These are phyloP conservation scores for Ustilago crameri DNA, from an alignment of 1,284 basidiomycete species.

Conservation along the genomic window DNA sequence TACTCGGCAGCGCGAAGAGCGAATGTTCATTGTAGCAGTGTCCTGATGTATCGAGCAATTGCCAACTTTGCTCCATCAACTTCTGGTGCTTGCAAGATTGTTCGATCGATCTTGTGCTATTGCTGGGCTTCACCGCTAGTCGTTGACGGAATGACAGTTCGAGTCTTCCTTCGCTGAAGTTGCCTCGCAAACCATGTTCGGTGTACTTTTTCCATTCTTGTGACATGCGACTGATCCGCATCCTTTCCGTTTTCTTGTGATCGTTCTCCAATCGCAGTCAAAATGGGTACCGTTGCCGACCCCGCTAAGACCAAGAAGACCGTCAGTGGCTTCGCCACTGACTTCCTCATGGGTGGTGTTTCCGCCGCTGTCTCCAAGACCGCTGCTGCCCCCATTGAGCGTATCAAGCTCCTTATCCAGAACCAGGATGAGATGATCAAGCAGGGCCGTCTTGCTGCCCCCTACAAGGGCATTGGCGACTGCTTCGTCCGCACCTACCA, in stretches of 20 bases:
- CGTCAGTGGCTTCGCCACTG: constrained; percentile 61
- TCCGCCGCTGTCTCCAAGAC: constrained; percentile 69
- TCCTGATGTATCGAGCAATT: too few species aligned
- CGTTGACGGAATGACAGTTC: too few species aligned
- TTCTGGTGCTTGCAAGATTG: too few species aligned
- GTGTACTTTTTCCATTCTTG: too few species aligned
- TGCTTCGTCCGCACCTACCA: constrained; percentile 68
- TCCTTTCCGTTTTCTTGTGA: too few species aligned
- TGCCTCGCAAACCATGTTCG: too few species aligned
- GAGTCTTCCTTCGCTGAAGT: too few species aligned
- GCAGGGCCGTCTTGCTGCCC: constrained; percentile 67
- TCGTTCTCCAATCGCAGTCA: constrained; percentile 36
- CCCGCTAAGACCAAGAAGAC: constrained; percentile 61
- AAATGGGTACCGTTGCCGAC: constrained; percentile 62
- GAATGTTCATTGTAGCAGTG: too few species aligned
- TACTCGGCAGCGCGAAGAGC: too few species aligned
- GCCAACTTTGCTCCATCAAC: too few species aligned
- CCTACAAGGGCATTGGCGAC: constrained; percentile 69
- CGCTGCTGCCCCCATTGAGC: constrained; percentile 68
- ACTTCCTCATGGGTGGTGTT: constrained; percentile 68
- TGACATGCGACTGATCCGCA: neutral
- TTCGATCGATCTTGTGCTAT: too few species aligned
- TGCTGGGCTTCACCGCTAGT: too few species aligned
- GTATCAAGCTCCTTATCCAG: constrained; percentile 69
- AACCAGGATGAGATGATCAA: constrained; percentile 69